phyloP scores from a whole-genome alignment of 2,329 filamentous ascomycete genomes.

The Pseudogymnoascus sp. region DNA sequence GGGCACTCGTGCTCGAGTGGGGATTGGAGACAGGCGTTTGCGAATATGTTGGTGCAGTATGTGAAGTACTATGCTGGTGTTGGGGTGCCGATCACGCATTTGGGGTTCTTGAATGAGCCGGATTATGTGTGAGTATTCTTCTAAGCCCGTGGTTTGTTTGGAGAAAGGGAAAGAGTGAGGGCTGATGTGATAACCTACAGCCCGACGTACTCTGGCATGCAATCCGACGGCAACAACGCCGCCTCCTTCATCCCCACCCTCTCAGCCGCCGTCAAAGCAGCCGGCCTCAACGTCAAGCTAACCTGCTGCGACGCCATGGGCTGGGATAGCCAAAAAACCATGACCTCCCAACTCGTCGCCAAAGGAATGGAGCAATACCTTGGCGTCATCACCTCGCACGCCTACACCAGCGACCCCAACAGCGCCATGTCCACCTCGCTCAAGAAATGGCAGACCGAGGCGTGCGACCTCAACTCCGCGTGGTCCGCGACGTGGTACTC shows the following conservation, averaged over 20 bases:
- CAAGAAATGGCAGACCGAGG: slow-evolving; percentile 45
- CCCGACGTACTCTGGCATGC: slow-evolving; percentile 38
- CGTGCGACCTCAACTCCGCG: slow-evolving; percentile 35
- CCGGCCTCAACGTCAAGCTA: slow-evolving; percentile 31
- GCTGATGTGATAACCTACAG: slow-evolving; percentile 8
- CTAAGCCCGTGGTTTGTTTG: slow-evolving; percentile 10
- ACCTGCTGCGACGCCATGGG: slow-evolving; percentile 38
- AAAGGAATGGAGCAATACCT: slow-evolving; percentile 31
- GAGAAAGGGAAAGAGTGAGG: background rate
- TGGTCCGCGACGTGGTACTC: slow-evolving; percentile 40
- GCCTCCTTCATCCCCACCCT: slow-evolving; percentile 42
- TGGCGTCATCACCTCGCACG: slow-evolving; percentile 33
- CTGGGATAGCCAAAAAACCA: slow-evolving; percentile 31
- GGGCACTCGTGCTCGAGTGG: slow-evolving; percentile 32
- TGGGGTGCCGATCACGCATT: slow-evolving; percentile 32
- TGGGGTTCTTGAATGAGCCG: slow-evolving; percentile 39
- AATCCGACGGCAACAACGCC: slow-evolving; percentile 36
- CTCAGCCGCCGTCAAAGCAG: slow-evolving; percentile 29
- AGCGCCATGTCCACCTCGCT: slow-evolving; percentile 33
- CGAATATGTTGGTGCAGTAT: slow-evolving; percentile 39
- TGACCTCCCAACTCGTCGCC: slow-evolving; percentile 30
- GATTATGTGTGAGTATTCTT: slow-evolving; percentile 25
- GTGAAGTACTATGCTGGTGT: slow-evolving; percentile 33
- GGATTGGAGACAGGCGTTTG: slow-evolving; percentile 41
- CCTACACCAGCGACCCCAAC: slow-evolving; percentile 32